Evolutionary conservation across 306 rosid species (phyloP).

Genomic region (Betula pendula): DNA sequence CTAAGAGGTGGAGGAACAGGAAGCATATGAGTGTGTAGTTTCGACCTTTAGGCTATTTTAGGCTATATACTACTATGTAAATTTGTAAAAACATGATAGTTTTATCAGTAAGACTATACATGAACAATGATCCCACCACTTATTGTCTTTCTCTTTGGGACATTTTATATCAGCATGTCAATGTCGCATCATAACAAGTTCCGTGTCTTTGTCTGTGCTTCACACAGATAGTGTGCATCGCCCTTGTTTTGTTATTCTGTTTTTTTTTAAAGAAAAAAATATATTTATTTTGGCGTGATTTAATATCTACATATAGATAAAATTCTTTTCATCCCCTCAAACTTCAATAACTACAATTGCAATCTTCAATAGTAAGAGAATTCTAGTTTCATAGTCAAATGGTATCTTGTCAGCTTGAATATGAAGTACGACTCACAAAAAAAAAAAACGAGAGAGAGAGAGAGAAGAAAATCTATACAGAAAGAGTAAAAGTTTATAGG

Average conservation of each 20-base stretch:
- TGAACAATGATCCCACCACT: not conserved
- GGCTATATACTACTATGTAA: no score
- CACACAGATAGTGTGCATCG: not conserved
- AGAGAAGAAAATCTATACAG: not conserved
- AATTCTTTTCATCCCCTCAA: not conserved
- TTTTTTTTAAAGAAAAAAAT: not conserved
- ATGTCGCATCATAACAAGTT: not conserved
- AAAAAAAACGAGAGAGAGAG: no score
- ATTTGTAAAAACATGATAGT: not conserved
- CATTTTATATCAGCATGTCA: slow-evolving; percentile 6
- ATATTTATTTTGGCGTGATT: not conserved
- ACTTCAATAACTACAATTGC: not conserved
- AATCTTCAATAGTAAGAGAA: not conserved
- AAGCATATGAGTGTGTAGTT: no score
- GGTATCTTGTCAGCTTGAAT: slow-evolving; percentile 1
- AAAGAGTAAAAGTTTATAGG: slow-evolving; percentile 13
- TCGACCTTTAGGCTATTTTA: no score
- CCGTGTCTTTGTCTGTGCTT: not conserved
- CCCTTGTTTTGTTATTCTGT: not conserved
- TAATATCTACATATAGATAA: not conserved
- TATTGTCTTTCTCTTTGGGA: slow-evolving; percentile 9
- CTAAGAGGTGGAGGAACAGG: no score
- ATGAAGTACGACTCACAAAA: not conserved
- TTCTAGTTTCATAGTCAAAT: not conserved
- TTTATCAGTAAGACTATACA: not conserved